phyloP scores from a whole-genome alignment of 352 stramenopile genomes.

The Phytophthora palmivora region DNA sequence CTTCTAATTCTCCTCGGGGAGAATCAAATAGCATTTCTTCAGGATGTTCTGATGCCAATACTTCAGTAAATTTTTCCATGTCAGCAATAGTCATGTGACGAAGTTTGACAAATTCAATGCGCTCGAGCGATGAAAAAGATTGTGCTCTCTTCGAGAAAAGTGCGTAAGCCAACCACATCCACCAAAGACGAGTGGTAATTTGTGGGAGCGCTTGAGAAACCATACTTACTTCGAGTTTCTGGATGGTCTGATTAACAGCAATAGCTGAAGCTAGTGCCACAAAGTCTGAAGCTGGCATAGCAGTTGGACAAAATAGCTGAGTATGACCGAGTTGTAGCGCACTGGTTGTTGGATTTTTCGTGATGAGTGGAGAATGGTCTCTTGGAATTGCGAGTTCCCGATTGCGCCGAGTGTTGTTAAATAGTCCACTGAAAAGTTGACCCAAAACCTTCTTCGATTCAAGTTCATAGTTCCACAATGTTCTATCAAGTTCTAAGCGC shows the following conservation, averaged over 20 bases:
- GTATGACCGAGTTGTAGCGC: neutral
- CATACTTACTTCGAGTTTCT: slow-evolving; percentile 3
- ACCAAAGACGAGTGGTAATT: slow-evolving; percentile 6
- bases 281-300: slow-evolving; percentile 13
- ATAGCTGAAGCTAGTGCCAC: slow-evolving; percentile 5
- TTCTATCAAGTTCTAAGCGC: slow-evolving; percentile 1
- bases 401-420: neutral
- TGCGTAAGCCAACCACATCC: slow-evolving; percentile 3
- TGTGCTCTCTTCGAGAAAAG: slow-evolving; percentile 6
- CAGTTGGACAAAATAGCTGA: slow-evolving; percentile 4
- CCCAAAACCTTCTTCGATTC: slow-evolving; percentile 1
- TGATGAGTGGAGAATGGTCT: neutral
- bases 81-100: neutral
- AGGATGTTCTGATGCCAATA: neutral
- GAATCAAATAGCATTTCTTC: slow-evolving; percentile 4
- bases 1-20: neutral
- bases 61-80: slow-evolving; percentile 2
- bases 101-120: slow-evolving; percentile 4
- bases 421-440: slow-evolving; percentile 1
- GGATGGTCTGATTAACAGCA: neutral
- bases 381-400: too few species aligned
- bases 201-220: neutral
- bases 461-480: neutral
- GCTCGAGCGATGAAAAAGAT: neutral
- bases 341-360: neutral